Conservation (phyloP, 2,329 filamentous ascomycete genomes). For the Ceratocystis smalleyi region DNA sequence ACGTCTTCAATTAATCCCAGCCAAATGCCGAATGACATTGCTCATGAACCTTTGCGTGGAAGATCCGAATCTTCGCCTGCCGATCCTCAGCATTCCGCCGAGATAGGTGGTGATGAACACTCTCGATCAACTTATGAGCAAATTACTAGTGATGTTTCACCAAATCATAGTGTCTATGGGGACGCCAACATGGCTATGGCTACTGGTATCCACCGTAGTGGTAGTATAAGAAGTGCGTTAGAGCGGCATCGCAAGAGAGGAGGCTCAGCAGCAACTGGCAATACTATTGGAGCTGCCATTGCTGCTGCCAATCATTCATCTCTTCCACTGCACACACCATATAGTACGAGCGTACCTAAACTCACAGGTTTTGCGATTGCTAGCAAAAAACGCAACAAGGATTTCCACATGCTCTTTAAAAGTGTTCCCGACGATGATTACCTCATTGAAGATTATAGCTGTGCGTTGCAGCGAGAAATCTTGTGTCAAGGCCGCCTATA, state of each 20-base stretch:
- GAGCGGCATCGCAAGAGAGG: conserved; percentile 57
- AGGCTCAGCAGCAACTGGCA: conserved; percentile 58
- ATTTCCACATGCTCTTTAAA: conserved; percentile 86
- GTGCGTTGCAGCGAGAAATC: conserved; percentile 88
- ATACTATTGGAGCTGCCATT: conserved; percentile 56
- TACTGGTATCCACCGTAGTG: conserved; percentile 42
- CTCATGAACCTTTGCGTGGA: conserved; percentile 23
- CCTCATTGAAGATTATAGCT: conserved; percentile 96
- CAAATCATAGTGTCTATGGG: conserved; percentile 14
- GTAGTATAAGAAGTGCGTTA: conserved; percentile 50
- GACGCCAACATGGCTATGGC: not conserved
- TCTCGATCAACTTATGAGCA: conserved; percentile 19
- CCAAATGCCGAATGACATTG: not conserved
- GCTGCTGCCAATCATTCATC: conserved; percentile 42
- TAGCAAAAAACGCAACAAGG: conserved; percentile 86
- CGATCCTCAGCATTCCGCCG: conserved; percentile 25
- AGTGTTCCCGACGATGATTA: conserved; percentile 97
- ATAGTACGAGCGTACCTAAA: conserved; percentile 52
- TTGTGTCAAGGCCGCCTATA: conserved; percentile 86
- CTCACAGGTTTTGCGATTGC: conserved; percentile 92
- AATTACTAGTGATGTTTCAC: conserved; percentile 5
- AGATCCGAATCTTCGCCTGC: conserved; percentile 46
- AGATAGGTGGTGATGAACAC: conserved; percentile 24
- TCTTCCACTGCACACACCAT: conserved; percentile 37
- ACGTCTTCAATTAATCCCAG: not conserved